Base-by-base conservation (phyloP, 2,329 filamentous ascomycete genomes). In the Rosellinia necatrix region DNA sequence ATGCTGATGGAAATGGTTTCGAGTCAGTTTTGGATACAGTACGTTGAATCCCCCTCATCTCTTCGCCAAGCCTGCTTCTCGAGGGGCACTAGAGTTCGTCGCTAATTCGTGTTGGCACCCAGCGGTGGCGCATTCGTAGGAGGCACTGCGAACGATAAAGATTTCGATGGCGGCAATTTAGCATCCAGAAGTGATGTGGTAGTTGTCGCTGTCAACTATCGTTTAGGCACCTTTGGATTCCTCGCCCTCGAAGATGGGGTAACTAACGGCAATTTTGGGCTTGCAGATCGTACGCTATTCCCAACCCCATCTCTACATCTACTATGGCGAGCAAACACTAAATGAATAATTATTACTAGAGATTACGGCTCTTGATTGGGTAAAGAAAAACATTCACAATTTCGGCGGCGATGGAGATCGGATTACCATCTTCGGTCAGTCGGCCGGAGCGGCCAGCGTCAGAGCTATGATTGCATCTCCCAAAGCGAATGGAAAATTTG, bases 121-220 rank as follows among this genome's bases (percentile, higher is more conserved):
- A 62, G 66, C 61, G 83, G 83, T 3, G 83, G 83, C 21, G 83
- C 79, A 5, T 85, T 84, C 58, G 79, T 76, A 0, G 72, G 75
- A 6, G 82, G 83, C 1, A 72, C 69, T 5, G 73, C 68, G 8
- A 70, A 71, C 48, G 72, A 75, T 40, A 58, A 68, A 1, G 70
- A 70, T 1, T 71, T 71, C 24, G 83, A 86, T 58, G 80, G 81
- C 17, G 80, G 79, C 2, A 82, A 83, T 59, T 71, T 86, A 3
- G 83, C 80, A 0, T 83, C 81, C 2, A 76, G 82, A 44, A 82
- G 82, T 19, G 83, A 86, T 58, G 76, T 86, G 15, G 80, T 87
- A 0, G 76, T 84, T 3, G 83, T 87, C 6, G 68, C 72, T 17
- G 81, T 85, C 71, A 86, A 86, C 70, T 86, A 86, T 67, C 80